A percentile compares a stretch with the other conserved stretches of the same genome.
These are phyloP conservation scores for Stachybotrys echinatus DNA, from an alignment of 2,329 filamentous ascomycete genomes.

Conservation along the genomic window DNA sequence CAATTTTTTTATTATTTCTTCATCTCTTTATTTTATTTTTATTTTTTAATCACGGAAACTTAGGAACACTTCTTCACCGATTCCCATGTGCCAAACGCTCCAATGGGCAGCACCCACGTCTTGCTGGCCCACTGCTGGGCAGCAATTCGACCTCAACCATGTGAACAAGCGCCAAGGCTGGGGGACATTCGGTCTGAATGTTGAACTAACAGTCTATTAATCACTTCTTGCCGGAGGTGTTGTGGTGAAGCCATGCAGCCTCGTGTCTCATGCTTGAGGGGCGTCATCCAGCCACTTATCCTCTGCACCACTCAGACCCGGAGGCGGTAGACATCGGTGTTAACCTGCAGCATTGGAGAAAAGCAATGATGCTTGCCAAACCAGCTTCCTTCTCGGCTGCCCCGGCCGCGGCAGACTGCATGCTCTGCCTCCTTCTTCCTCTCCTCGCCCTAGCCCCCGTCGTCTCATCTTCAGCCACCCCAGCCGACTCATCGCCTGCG, in stretches of 20 bases:
- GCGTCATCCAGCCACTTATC: no score
- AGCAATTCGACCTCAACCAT: conserved; percentile 12
- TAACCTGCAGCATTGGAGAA: no score
- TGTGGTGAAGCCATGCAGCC: no score
- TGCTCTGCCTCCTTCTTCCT: conserved; percentile 1
- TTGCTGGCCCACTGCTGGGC: conserved; percentile 16
- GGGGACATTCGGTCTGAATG: background rate
- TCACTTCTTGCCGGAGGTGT: background rate
- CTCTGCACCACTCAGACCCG: no score
- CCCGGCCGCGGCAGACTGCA: no score
- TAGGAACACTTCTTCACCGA: background rate
- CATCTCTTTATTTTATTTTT: no score
- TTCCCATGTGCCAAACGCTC: background rate
- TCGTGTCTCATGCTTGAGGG: no score
- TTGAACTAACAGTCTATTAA: background rate
- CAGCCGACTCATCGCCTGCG: background rate
- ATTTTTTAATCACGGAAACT: no score
- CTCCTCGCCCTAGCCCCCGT: conserved; percentile 8
- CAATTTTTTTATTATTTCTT: background rate
- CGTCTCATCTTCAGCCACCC: conserved; percentile 1
- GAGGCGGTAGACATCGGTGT: no score
- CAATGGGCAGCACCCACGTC: conserved; percentile 24
- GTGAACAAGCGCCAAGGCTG: conserved; percentile 2
- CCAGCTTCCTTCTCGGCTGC: no score
- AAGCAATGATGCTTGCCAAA: no score